These are phyloP conservation scores for Colletotrichum lupini DNA, from an alignment of 2,329 filamentous ascomycete genomes.

Conservation along the genomic window DNA sequence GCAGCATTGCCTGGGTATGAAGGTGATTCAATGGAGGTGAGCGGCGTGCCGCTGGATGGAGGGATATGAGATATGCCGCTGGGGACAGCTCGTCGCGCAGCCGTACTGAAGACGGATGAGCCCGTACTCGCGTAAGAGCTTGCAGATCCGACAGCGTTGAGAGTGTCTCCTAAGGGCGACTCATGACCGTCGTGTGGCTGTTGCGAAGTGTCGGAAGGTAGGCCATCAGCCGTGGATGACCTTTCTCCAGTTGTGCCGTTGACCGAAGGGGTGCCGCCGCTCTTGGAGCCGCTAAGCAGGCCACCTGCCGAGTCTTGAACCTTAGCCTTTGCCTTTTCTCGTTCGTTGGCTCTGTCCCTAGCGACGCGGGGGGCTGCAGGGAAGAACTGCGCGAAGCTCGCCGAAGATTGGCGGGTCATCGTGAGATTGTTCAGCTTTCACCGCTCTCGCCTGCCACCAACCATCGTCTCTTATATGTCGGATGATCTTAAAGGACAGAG, in stretches of 20 bases:
- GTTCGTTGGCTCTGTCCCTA: conserved; percentile 68
- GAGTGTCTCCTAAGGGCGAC: conserved; percentile 71
- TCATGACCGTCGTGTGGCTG: conserved; percentile 66
- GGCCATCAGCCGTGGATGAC: conserved; percentile 29
- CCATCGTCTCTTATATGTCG: conserved; percentile 64
- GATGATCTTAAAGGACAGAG: conserved; percentile 26
- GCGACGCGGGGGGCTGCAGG: conserved; percentile 78
- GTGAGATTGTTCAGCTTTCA: conserved; percentile 63
- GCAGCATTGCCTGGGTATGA: conserved; percentile 59
- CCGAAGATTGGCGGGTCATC: conserved; percentile 82
- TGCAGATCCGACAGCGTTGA: conserved; percentile 77
- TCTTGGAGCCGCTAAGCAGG: conserved; percentile 37
- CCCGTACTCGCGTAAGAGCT: conserved; percentile 77
- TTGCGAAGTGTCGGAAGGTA: conserved; percentile 49
- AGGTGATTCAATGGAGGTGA: conserved; percentile 64
- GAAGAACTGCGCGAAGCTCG: conserved; percentile 89
- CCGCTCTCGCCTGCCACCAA: conserved; percentile 63
- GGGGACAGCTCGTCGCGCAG: conserved; percentile 54
- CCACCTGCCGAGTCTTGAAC: conserved; percentile 48
- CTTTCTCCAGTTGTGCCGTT: conserved; percentile 28
- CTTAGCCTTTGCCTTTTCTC: conserved; percentile 68
- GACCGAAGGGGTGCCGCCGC: conserved; percentile 39
- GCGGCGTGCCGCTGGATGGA: conserved; percentile 60
- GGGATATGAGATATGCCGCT: conserved; percentile 54
- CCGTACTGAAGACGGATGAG: conserved; percentile 76